A percentile compares a stretch with the other conserved stretches of the same genome.
These are phyloP conservation scores for Colletotrichum orchidophilum DNA, from an alignment of 2,329 filamentous ascomycete genomes.

Conservation along the genomic window DNA sequence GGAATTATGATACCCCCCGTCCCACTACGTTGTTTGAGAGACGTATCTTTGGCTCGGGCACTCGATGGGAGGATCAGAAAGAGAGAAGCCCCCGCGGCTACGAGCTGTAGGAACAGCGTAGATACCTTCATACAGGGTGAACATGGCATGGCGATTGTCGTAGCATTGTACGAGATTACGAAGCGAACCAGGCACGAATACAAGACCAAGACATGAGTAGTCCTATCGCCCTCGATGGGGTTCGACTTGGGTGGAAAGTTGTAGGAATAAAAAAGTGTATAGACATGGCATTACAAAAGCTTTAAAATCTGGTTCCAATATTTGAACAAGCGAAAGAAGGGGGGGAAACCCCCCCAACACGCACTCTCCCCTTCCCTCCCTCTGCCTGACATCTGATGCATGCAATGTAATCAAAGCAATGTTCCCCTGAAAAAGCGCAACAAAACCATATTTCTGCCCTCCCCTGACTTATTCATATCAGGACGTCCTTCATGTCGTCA, in stretches of 20 bases:
- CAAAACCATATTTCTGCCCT: neutral
- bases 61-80: neutral
- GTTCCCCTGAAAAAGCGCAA: neutral
- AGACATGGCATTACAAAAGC: neutral
- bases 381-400: neutral
- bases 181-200: too few species aligned
- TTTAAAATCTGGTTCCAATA: neutral
- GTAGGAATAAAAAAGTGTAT: neutral
- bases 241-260: neutral
- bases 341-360: too few species aligned
- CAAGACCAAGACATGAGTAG: neutral
- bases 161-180: too few species aligned
- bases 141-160: too few species aligned
- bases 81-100: neutral
- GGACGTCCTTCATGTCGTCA: neutral
- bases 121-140: too few species aligned
- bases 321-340: neutral
- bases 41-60: too few species aligned
- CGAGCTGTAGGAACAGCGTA: neutral
- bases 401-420: neutral
- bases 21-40: neutral
- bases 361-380: neutral
- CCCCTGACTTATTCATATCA: neutral
- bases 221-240: too few species aligned
- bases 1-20: conserved; percentile 27